phyloP scores from a whole-genome alignment of 208 protist species.

The Entamoeba dispar region DNA sequence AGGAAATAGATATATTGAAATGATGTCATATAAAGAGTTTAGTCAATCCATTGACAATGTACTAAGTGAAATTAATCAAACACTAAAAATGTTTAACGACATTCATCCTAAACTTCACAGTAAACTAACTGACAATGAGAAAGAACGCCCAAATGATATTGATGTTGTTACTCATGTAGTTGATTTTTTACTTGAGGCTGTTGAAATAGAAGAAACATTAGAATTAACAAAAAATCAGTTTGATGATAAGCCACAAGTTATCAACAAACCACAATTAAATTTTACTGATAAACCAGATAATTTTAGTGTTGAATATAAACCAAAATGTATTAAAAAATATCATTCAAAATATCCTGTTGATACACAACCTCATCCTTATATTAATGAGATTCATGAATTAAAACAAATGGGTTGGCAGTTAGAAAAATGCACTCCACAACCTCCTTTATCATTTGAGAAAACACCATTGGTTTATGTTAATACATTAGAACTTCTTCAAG shows the following conservation, averaged over 20 bases:
- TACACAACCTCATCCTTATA: not conserved
- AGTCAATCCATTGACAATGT: not conserved
- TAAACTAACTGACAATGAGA: not conserved
- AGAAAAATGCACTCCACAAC: not conserved
- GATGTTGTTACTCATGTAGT: not conserved
- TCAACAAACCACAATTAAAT: not conserved
- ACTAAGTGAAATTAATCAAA: not conserved
- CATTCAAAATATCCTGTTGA: not conserved
- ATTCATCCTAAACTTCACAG: not conserved
- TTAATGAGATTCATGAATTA: not conserved
- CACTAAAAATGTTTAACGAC: not conserved
- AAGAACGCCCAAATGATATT: not conserved
- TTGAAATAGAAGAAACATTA: not conserved
- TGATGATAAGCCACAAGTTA: not conserved
- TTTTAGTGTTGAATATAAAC: not conserved
- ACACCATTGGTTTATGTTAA: not conserved
- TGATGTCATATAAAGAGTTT: not conserved
- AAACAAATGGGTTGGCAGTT: not conserved
- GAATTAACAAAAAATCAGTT: not conserved
- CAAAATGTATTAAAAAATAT: not conserved
- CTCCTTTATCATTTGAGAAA: not conserved
- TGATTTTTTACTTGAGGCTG: not conserved
- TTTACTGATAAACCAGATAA: not conserved
- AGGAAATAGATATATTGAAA: not conserved
- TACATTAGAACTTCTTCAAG: not conserved